Conservation (phyloP, 192 early-diverging fungal genomes). For the Coemansia asiatica region DNA sequence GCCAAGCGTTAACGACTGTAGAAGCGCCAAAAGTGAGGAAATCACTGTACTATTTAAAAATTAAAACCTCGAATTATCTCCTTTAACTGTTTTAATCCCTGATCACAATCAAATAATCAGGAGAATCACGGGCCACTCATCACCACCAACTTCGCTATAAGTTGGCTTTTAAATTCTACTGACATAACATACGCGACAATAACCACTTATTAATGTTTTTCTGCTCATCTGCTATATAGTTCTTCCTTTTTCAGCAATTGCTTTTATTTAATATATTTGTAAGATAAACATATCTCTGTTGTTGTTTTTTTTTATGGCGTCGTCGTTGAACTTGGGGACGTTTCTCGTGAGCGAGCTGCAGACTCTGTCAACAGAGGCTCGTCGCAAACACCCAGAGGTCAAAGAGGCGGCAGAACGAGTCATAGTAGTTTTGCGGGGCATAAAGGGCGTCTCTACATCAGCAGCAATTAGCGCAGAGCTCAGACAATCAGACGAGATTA, state of each 20-base stretch:
- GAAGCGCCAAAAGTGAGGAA: neutral
- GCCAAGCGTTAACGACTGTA: neutral
- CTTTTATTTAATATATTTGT: too few species aligned
- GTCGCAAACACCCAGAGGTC: conserved; percentile 89
- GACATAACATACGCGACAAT: too few species aligned
- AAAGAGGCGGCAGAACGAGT: conserved; percentile 77
- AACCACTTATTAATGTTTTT: too few species aligned
- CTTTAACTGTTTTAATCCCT: too few species aligned
- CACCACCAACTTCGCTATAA: too few species aligned
- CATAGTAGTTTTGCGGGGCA: conserved; percentile 55
- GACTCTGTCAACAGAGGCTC: conserved; percentile 80
- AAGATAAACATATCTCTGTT: too few species aligned
- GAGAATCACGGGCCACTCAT: too few species aligned
- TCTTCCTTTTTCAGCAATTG: too few species aligned
- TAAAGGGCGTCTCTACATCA: conserved; percentile 35
- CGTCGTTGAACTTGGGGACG: conserved; percentile 41
- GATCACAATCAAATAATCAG: neutral
- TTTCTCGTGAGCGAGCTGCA: conserved; percentile 78
- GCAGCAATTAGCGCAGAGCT: conserved; percentile 62
- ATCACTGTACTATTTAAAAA: neutral
- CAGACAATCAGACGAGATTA: conserved; percentile 68
- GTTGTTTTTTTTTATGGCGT: conserved; percentile 4
- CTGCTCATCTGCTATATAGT: too few species aligned
- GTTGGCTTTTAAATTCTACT: too few species aligned
- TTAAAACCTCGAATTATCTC: too few species aligned